Base-by-base conservation (phyloP, 1,284 basidiomycete species). In the Moesziomyces sp. region DNA sequence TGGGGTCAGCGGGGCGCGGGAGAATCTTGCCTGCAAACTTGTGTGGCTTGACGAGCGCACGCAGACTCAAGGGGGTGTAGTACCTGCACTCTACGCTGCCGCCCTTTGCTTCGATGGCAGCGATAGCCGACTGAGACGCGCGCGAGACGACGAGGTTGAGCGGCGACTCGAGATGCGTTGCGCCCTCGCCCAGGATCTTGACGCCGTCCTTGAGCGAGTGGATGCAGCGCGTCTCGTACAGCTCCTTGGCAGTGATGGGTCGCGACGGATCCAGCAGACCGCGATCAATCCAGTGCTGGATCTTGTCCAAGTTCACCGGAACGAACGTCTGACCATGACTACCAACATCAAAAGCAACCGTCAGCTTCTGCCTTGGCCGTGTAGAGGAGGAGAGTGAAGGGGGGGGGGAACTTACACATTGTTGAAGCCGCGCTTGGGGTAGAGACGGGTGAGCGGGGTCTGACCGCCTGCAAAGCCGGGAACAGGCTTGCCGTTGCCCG, bases 391-490 rank as follows among this genome's bases (percentile, higher is more conserved):
- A 1, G n/a, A 40, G 26, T 6, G 26, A 28, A 28, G 26, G 26
- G 26, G 26, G 26, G 24, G 24, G 21, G 28, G 40, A 18, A 58
- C 92, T 82, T 80, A 95, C 94, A 90, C 89, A 86, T 97, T 98
- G 65, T 90, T 88, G 84, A 98, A 99, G 47, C 96, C 96, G 49
- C 90, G 89, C 87, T 99, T 99, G 10, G 96, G 96, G 83, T 95
- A 93, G 48, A 91, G 87, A 75, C 94, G 91, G n/a, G 91, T 91
- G 60, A 99, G 89, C 8, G 96, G 93, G 23, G 94, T 97, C 85
- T 98, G 96, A 74, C 96, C 96, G 82, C 96, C 96, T 85, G 97
- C 95, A 77, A 98, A 99, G 28, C 83, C 81, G 30, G 89, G 87
- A 74, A 88, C 90, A 26, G 93, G 90, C 80, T 90, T 92, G n/a